Conservation (phyloP, 1,284 basidiomycete species). For the Takashimella koratensis region DNA sequence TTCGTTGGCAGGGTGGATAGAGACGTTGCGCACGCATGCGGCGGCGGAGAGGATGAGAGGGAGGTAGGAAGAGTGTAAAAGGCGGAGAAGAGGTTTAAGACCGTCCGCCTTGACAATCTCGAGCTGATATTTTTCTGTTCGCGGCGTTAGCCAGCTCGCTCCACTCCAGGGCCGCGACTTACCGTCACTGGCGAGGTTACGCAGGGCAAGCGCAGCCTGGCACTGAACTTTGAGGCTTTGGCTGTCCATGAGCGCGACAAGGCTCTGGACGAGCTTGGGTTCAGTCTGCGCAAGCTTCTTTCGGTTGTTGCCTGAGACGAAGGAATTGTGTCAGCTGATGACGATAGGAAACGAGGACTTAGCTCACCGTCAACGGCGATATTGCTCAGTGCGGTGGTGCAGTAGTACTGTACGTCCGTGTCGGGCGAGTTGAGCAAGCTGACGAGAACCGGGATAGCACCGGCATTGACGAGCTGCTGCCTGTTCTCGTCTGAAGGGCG, state of each 20-base stretch:
- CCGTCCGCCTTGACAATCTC: constrained; percentile 98
- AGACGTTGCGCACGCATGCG: constrained; percentile 98
- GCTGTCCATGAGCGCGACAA: constrained; percentile 96
- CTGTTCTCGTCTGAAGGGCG: constrained; percentile 82
- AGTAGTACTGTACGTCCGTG: constrained; percentile 99
- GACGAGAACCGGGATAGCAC: constrained; percentile 96
- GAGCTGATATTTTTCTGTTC: constrained; percentile 98
- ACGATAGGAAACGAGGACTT: not conserved
- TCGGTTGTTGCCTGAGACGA: constrained; percentile 76
- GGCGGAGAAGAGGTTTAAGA: constrained; percentile 83
- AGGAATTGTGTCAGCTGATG: too few species aligned
- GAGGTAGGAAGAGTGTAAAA: constrained; percentile 94
- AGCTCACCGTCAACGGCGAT: constrained; percentile 87
- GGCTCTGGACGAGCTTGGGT: constrained; percentile 88
- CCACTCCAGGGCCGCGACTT: too few species aligned
- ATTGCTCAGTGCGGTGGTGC: constrained; percentile 96
- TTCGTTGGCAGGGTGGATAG: constrained; percentile 97
- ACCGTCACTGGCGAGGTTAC: constrained; percentile 98
- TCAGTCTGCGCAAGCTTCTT: constrained; percentile 95
- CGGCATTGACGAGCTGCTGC: constrained; percentile 97
- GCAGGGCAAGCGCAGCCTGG: constrained; percentile 91
- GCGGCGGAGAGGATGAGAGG: constrained; percentile 98
- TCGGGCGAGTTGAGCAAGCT: constrained; percentile 93
- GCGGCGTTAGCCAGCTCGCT: too few species aligned
- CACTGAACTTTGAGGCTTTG: constrained; percentile 98